These are phyloP conservation scores for Lichtheimia ramosa DNA, from an alignment of 371 early-diverging fungal genomes.

Conservation along the genomic window DNA sequence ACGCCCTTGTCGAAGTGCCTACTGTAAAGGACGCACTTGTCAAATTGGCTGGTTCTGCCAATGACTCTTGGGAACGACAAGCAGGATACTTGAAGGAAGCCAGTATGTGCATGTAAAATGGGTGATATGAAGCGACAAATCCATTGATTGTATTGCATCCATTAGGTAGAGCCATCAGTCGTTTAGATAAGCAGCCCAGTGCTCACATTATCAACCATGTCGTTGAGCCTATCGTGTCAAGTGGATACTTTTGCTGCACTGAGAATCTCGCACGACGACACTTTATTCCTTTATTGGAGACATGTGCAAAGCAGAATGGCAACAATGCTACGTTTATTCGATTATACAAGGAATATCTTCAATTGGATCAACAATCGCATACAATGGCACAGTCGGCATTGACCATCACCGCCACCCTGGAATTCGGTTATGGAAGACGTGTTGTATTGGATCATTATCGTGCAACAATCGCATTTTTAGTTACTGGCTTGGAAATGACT, in stretches of 20 bases:
- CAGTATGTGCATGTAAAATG: constrained; percentile 22
- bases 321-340: constrained; percentile 7
- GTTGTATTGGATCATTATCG: neutral
- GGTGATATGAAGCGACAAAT: neutral
- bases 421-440: constrained; percentile 20
- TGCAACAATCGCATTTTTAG: constrained; percentile 1
- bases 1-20: constrained; percentile 4
- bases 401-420: constrained; percentile 39
- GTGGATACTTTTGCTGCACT: constrained; percentile 42
- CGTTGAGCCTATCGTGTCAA: constrained; percentile 35
- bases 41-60: constrained; percentile 15
- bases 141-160: neutral
- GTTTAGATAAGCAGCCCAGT: constrained; percentile 9
- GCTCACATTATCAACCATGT: constrained; percentile 19
- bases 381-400: constrained; percentile 38
- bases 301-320: constrained; percentile 12
- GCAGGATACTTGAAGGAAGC: constrained; percentile 32
- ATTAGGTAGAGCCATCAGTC: constrained; percentile 2
- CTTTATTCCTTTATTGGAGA: constrained; percentile 46
- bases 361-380: constrained; percentile 20
- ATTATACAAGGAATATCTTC: constrained; percentile 21
- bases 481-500: neutral
- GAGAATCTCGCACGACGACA: constrained; percentile 44
- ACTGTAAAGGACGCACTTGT: constrained; percentile 19
- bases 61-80: constrained; percentile 34